A percentile compares a stretch with the other conserved stretches of the same genome.
Conservation (phyloP, 495 filamentous ascomycete species). For the Penicillium angulare region DNA sequence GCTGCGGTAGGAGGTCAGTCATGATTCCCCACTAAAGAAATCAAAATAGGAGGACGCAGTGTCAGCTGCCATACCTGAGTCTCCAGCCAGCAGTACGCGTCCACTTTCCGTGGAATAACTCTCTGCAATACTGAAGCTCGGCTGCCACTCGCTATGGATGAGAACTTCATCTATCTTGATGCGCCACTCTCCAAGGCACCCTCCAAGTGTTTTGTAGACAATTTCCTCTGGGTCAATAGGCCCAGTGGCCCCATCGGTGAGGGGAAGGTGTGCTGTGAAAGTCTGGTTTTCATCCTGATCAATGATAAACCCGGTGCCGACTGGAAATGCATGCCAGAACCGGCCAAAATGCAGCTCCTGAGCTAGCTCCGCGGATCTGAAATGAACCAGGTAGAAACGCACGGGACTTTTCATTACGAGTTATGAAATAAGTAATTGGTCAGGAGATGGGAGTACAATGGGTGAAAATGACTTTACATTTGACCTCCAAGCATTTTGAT, state of each 20-base stretch:
- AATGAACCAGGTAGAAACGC: conserved; percentile 24
- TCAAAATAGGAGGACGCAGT: too few relatives aligned
- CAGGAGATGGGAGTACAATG: background rate
- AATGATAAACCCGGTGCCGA: conserved; percentile 11
- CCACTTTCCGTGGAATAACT: conserved; percentile 9
- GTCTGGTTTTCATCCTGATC: conserved; percentile 29
- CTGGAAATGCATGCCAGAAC: conserved; percentile 29
- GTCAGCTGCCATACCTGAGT: too few relatives aligned
- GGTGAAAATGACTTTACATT: conserved; percentile 1
- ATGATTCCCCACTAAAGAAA: too few relatives aligned
- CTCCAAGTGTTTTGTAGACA: conserved; percentile 21
- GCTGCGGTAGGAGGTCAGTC: conserved; percentile 19
- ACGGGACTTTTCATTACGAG: background rate
- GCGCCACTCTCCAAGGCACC: background rate
- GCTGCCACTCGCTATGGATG: conserved; percentile 1
- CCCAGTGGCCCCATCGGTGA: background rate
- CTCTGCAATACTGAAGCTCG: conserved; percentile 22
- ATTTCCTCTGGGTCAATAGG: conserved; percentile 11
- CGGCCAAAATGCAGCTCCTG: conserved; percentile 16
- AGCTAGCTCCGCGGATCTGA: conserved; percentile 25
- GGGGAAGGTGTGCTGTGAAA: conserved; percentile 22
- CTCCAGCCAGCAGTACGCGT: conserved; percentile 53
- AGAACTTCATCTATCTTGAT: conserved; percentile 29
- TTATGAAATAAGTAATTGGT: too few relatives aligned
- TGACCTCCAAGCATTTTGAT: conserved; percentile 18